These are phyloP conservation scores for Pythium periplocum DNA, from an alignment of 352 stramenopile genomes.

Conservation along the genomic window DNA sequence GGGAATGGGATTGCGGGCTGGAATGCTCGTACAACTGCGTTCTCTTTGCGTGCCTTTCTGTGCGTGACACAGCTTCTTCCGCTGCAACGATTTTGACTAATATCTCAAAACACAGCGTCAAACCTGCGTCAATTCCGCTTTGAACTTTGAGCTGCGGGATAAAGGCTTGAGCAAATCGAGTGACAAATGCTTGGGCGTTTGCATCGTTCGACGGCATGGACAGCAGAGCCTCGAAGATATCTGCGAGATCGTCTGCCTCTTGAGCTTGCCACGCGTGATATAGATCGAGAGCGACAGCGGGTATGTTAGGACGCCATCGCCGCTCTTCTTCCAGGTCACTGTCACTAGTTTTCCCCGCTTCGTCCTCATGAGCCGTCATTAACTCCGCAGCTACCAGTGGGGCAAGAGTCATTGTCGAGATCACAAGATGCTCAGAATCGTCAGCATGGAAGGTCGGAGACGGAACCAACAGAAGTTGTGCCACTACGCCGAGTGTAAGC, in stretches of 20 bases:
- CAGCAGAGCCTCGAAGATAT: neutral
- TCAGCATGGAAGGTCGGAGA: constrained; percentile 28
- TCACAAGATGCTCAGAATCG: constrained; percentile 29
- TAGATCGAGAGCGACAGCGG: neutral
- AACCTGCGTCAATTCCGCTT: neutral
- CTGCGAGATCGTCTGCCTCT: too few species aligned
- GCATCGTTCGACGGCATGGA: neutral
- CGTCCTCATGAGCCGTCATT: neutral
- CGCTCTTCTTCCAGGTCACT: too few species aligned
- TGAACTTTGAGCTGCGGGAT: constrained; percentile 3
- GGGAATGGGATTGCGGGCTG: neutral
- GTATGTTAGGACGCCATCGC: neutral
- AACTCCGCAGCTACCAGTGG: constrained; percentile 19
- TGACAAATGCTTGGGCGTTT: neutral
- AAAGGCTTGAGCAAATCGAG: constrained; percentile 12
- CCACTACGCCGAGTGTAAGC: constrained; percentile 17
- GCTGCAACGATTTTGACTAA: constrained; percentile 19
- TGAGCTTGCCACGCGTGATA: neutral
- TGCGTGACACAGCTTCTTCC: constrained; percentile 5
- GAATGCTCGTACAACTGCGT: neutral
- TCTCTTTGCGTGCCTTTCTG: constrained; percentile 15
- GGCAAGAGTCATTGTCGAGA: constrained; percentile 34
- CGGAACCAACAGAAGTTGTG: constrained; percentile 23
- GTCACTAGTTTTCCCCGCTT: too few species aligned
- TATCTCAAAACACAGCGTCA: constrained; percentile 30